Percentiles rank a stretch among this genome's conserved stretches.
Conservation (phyloP, 495 filamentous ascomycete species). For the Rostrohypoxylon terebratum region DNA sequence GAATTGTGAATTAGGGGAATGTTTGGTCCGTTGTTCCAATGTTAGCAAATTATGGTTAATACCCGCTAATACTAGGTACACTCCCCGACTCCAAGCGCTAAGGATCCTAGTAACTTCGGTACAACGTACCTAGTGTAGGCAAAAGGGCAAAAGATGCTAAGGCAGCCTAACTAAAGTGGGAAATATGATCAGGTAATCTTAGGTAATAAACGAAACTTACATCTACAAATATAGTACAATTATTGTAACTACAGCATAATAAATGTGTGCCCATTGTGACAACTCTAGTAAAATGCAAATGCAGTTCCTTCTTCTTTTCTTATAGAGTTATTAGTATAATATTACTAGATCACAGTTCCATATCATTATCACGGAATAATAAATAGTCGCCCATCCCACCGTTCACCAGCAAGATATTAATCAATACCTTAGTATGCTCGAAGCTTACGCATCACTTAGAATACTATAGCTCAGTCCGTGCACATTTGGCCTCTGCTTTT, state of each 20-base stretch:
- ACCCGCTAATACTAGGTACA: neutral
- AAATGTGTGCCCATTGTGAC: neutral
- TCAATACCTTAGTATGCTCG: neutral
- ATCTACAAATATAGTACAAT: neutral
- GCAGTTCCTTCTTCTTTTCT: neutral
- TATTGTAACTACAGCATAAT: too few relatives aligned
- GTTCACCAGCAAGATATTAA: neutral
- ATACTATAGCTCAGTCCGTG: neutral
- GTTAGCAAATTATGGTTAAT: conserved; percentile 19
- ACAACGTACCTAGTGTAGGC: too few relatives aligned
- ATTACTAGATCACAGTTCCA: neutral
- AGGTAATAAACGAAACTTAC: conserved; percentile 27
- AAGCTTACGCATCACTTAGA: neutral
- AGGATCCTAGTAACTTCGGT: too few relatives aligned
- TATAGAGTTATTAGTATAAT: neutral
- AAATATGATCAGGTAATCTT: conserved; percentile 19
- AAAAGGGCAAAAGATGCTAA: conserved; percentile 18
- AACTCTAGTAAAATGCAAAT: neutral
- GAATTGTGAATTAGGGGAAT: neutral
- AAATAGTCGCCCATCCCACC: neutral
- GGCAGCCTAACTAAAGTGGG: conserved; percentile 20
- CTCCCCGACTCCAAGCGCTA: neutral
- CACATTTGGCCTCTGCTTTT: neutral
- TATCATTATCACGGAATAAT: neutral
- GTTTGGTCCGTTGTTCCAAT: conserved; percentile 17